Evolutionary conservation across 2,329 filamentous ascomycete genomes (phyloP).

Genomic region (Purpureocillium lavendulum): DNA sequence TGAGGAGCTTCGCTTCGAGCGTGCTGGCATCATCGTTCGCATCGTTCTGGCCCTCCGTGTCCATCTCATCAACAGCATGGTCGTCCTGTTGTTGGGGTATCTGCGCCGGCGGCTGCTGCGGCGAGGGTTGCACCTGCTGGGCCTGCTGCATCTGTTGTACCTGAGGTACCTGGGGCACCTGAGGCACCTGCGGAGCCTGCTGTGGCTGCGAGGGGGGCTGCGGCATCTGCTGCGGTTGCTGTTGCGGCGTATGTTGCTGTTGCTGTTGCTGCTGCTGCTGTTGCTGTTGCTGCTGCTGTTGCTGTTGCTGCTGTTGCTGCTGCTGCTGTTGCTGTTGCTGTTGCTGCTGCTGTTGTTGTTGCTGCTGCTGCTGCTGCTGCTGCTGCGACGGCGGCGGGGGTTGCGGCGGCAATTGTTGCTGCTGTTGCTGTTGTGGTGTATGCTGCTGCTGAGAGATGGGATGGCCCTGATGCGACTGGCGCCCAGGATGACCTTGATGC

Average conservation of each 20-base stretch:
- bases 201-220: conserved; percentile 14
- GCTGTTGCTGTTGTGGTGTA: conserved; percentile 14
- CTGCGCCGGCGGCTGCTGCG: conserved; percentile 24
- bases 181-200: conserved; percentile 17
- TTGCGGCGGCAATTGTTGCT: conserved; percentile 8
- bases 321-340: conserved; percentile 19
- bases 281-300: conserved; percentile 15
- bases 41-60: conserved; percentile 42
- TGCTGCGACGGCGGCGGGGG: conserved; percentile 13
- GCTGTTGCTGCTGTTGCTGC: conserved; percentile 11
- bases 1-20: conserved; percentile 38
- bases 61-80: conserved; percentile 41
- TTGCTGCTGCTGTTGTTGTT: conserved; percentile 14
- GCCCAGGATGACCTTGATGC: conserved; percentile 12
- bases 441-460: conserved; percentile 20
- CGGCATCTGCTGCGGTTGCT: conserved; percentile 2
- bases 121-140: conserved; percentile 20
- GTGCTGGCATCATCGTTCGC: conserved; percentile 34
- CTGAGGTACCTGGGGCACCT: conserved; percentile 21
- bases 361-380: conserved; percentile 15
- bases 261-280: conserved; percentile 7
- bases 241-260: not conserved
- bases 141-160: conserved; percentile 22
- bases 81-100: conserved; percentile 30
- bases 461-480: conserved; percentile 12